Percentiles rank a stretch among this genome's conserved stretches.
Conservation (phyloP, 345 rosid genomes). For the Sonneratia alba region DNA sequence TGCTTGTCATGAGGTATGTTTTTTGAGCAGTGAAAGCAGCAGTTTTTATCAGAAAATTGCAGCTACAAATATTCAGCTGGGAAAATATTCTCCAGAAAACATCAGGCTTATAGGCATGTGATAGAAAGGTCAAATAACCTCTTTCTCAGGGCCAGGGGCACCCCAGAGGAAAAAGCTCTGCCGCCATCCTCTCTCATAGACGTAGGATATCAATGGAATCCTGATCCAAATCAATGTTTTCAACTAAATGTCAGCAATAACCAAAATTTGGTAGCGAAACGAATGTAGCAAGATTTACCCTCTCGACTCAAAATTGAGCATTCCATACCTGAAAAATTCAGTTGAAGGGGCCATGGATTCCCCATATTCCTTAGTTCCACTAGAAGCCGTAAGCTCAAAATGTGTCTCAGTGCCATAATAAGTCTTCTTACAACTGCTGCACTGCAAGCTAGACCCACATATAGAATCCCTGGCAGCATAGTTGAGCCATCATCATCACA, state of each 20-base stretch:
- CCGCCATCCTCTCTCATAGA: conserved; percentile 96
- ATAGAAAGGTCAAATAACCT: conserved; percentile 32
- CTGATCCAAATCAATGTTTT: conserved; percentile 21
- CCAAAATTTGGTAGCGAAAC: not conserved
- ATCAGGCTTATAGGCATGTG: not conserved
- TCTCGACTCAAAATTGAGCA: not conserved
- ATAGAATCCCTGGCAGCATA: conserved; percentile 31
- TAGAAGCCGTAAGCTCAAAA: conserved; percentile 52
- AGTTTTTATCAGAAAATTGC: not conserved
- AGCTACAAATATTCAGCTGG: too few species aligned
- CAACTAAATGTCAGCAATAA: conserved; percentile 15
- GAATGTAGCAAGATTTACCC: not conserved
- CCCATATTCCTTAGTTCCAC: conserved; percentile 40
- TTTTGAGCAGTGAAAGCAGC: too few species aligned
- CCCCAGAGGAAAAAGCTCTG: conserved; percentile 56
- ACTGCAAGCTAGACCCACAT: conserved; percentile 35
- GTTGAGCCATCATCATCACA: not conserved
- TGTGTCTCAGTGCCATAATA: conserved; percentile 50
- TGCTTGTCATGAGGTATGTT: too few species aligned
- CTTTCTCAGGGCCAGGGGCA: conserved; percentile 82
- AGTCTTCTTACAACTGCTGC: conserved; percentile 54
- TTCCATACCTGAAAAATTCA: conserved; percentile 43
- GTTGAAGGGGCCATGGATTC: conserved; percentile 51
- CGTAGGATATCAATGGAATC: conserved; percentile 52
- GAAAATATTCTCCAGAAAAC: too few species aligned